Conservation (phyloP, 169 alveolate species). For the Theileria sp. region DNA sequence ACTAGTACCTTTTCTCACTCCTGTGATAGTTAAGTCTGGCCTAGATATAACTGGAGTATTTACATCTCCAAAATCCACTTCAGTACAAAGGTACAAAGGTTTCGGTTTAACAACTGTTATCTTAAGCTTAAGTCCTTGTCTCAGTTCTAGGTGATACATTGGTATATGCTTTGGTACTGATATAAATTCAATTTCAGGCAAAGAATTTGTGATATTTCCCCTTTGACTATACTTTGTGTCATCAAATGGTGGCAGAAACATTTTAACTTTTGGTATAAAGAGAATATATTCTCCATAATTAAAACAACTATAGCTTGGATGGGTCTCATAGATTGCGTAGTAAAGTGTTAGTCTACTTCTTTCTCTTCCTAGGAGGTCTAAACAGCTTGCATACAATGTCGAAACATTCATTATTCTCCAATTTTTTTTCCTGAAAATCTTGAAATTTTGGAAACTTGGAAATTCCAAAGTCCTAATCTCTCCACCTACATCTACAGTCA, state of each 20-base stretch:
- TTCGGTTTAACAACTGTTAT: neutral
- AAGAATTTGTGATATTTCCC: neutral
- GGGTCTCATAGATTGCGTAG: neutral
- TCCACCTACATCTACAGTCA: neutral
- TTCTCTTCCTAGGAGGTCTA: slow-evolving; percentile 3
- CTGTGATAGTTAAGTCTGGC: neutral
- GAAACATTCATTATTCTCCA: neutral
- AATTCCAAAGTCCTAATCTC: neutral
- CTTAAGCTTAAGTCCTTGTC: neutral
- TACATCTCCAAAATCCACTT: neutral
- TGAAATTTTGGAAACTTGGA: neutral
- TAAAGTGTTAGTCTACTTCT: neutral
- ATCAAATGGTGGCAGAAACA: slow-evolving; percentile 7
- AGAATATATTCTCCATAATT: neutral
- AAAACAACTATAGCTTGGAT: neutral
- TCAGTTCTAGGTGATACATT: neutral
- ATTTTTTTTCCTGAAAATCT: neutral
- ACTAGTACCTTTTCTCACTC: neutral
- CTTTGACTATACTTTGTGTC: neutral
- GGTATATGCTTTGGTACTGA: neutral
- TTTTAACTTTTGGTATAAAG: neutral
- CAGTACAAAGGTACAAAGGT: neutral
- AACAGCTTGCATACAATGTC: neutral
- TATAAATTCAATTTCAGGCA: slow-evolving; percentile 7
- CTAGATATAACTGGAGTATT: neutral